These are phyloP conservation scores for Aspergillus panamensis DNA, from an alignment of 495 filamentous ascomycete species.

Conservation along the genomic window DNA sequence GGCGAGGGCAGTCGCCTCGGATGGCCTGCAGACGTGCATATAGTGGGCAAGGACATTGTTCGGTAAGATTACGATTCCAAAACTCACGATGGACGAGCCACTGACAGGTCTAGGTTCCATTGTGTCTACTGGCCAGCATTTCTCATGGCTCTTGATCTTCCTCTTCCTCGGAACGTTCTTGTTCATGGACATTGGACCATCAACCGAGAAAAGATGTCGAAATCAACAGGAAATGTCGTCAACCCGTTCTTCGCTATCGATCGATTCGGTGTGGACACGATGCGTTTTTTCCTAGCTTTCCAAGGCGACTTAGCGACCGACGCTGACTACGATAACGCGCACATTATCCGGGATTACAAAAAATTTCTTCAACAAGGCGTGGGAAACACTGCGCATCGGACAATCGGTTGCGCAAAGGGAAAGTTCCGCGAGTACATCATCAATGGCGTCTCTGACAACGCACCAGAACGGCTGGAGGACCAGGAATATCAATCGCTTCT, in stretches of 20 bases:
- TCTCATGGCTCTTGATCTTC: slow-evolving; percentile 81
- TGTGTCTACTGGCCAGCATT: slow-evolving; percentile 98
- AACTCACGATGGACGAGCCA: not conserved
- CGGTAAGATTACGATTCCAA: slow-evolving; percentile 41
- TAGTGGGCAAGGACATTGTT: slow-evolving; percentile 94
- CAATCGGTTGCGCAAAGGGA: slow-evolving; percentile 65
- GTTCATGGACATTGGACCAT: slow-evolving; percentile 96
- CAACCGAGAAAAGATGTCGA: slow-evolving; percentile 87
- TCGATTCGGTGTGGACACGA: slow-evolving; percentile 78
- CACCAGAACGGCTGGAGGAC: slow-evolving; percentile 29
- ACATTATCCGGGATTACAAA: slow-evolving; percentile 73
- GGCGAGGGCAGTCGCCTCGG: slow-evolving; percentile 56
- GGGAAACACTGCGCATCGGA: slow-evolving; percentile 72
- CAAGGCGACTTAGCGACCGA: slow-evolving; percentile 74
- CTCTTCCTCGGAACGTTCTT: slow-evolving; percentile 75
- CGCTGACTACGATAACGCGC: slow-evolving; percentile 75
- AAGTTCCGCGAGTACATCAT: slow-evolving; percentile 54
- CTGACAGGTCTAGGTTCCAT: slow-evolving; percentile 60
- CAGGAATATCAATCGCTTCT: slow-evolving; percentile 34
- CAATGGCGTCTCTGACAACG: slow-evolving; percentile 32
- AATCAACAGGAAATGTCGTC: slow-evolving; percentile 90
- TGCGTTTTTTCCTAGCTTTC: slow-evolving; percentile 82
- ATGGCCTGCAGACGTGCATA: slow-evolving; percentile 90
- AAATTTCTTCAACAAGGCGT: slow-evolving; percentile 68
- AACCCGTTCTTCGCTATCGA: slow-evolving; percentile 92